Evolutionary conservation across 2,329 filamentous ascomycete genomes (phyloP).

Genomic region (Sclerotiophoma versabilis): DNA sequence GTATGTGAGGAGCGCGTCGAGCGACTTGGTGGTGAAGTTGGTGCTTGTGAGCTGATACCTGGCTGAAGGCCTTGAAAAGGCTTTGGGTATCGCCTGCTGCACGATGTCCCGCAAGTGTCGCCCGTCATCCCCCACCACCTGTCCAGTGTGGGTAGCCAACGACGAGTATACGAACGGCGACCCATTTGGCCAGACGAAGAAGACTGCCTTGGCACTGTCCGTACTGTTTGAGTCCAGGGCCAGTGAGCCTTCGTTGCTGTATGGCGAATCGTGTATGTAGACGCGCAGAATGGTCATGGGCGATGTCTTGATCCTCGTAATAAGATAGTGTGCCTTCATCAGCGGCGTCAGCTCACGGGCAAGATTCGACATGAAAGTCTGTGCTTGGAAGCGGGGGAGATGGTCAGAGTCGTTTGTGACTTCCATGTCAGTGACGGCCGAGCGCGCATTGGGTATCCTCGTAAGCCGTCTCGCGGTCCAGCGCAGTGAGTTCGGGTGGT

Average conservation of each 20-base stretch:
- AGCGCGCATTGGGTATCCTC: conserved; percentile 39
- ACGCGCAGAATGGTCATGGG: conserved; percentile 78
- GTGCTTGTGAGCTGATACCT: conserved; percentile 74
- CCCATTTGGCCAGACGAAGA: conserved; percentile 81
- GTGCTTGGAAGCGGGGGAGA: conserved; percentile 77
- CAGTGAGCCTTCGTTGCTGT: conserved; percentile 62
- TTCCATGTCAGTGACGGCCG: conserved; percentile 44
- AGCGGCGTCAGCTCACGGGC: conserved; percentile 77
- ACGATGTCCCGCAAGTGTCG: conserved; percentile 73
- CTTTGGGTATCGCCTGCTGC: conserved; percentile 81
- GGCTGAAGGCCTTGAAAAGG: conserved; percentile 75
- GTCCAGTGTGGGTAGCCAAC: conserved; percentile 52
- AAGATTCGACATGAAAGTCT: conserved; percentile 79
- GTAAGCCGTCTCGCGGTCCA: conserved; percentile 62
- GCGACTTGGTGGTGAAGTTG: conserved; percentile 72
- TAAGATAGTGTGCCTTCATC: conserved; percentile 83
- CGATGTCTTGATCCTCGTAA: conserved; percentile 73
- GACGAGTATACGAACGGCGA: conserved; percentile 77
- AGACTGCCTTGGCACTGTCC: conserved; percentile 75
- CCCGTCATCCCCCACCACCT: conserved; percentile 43
- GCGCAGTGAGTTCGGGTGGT: conserved; percentile 59
- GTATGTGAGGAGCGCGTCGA: conserved; percentile 72
- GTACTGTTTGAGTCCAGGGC: conserved; percentile 42
- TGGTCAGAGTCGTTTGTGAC: conserved; percentile 48
- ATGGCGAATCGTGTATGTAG: conserved; percentile 81